phyloP scores from a whole-genome alignment of 1,284 basidiomycete genomes.

The Coriolopsis trogii region DNA sequence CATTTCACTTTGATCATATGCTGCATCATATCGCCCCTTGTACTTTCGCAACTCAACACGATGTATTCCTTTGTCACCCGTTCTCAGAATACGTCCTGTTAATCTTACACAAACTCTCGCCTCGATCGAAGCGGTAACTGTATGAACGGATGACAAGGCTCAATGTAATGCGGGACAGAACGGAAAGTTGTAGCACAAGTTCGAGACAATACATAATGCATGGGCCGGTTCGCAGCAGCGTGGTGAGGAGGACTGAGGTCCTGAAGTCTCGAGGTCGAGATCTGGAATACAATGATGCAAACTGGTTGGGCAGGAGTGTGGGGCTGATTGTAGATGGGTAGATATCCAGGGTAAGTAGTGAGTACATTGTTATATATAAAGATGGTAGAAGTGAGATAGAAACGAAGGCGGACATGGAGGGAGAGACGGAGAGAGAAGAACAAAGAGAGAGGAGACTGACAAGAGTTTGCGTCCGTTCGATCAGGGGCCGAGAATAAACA shows the following conservation, averaged over 20 bases:
- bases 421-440: neutral
- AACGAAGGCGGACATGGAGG: neutral
- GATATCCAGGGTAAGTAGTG: conserved; percentile 2
- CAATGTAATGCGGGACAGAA: too few relatives aligned
- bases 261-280: neutral
- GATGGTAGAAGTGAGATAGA: too few relatives aligned
- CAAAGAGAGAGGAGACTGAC: neutral
- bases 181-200: too few relatives aligned
- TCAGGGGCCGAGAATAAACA: conserved; percentile 9
- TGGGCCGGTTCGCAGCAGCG: too few relatives aligned
- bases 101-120: too few relatives aligned
- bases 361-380: conserved; percentile 16
- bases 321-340: neutral
- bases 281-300: conserved; percentile 6
- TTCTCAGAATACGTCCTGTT: too few relatives aligned
- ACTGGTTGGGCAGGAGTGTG: neutral
- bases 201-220: conserved; percentile 19
- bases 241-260: neutral
- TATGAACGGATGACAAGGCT: neutral
- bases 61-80: too few relatives aligned
- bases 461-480: conserved; percentile 19
- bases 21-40: too few relatives aligned
- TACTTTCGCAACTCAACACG: too few relatives aligned
- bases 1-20: too few relatives aligned
- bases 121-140: too few relatives aligned